Evolutionary conservation across 2,329 filamentous ascomycete species (phyloP), one percentile per base, ranked within the genome.

Genomic region (Pseudocercospora musae): DNA sequence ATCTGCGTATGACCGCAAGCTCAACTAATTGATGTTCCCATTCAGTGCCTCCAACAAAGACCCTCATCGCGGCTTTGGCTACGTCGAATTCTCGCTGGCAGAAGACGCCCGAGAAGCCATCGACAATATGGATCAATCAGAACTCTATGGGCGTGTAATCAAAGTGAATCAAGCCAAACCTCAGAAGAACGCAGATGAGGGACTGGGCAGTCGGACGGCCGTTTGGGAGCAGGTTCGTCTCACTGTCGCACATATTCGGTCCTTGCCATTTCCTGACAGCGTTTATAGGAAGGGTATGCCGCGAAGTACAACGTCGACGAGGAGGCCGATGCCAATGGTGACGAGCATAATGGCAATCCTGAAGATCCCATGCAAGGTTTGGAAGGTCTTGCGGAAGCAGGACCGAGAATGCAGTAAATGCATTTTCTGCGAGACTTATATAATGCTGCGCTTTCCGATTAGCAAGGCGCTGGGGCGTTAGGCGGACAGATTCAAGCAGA

Each of bases 41-140:
- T n/a, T 9, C 59, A 74, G 72, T 55, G 58, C 89, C 67, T 92
- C 91, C 66, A 87, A 89, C 6, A 87, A 84, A 53, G 91, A 96
- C 44, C 81, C 87, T 29, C 95, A 99, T 76, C 85, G 93, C 57
- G 95, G 96, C 0, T 99, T 98, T 77, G 95, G 93, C 62, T 98
- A 99, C 75, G 91, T 99, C 56, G 95, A 99, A 74, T 99, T 91
- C 73, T 92, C 97, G 71, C 85, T 92, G 61, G 84, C 87, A 11
- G 86, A 89, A 61, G 95, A 99, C 78, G 94, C 93, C 27, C 88
- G 88, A 72, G 94, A 98, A 78, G 95, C 95, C 56, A 96, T 99
- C 76, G 92, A 98, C 82, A 99, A 99, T 75, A 98, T 99, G 94
- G 92, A 99, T 75, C 92, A 96, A 76, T 90, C 93, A 64, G 94